Base-by-base conservation (phyloP, 805 yeast species). In the Kodamaea kakaduensis region DNA sequence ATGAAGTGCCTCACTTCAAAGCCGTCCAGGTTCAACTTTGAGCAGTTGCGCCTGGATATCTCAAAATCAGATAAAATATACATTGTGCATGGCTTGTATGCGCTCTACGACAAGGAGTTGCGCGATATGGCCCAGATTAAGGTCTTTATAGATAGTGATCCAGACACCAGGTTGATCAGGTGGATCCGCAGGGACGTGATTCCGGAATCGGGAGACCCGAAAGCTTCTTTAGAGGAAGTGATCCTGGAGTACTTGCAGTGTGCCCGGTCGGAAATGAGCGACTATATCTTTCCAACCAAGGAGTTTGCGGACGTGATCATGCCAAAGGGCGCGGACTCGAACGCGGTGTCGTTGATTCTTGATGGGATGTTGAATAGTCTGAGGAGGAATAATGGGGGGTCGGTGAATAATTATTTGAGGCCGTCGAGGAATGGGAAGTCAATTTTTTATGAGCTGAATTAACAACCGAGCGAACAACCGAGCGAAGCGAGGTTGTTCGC, bases 101-200 rank as follows among this genome's bases (percentile, higher is more conserved):
- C 95, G 0, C 64, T 89, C 16, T 83, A 77, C 50, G 81, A 85
- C 52, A 59, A 62, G 29, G 64, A 63, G 13, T 56, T 89, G 8
- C 59, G 84, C 22, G 62, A 63, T 8, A 42, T 71, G 50, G 79
- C 89, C 0, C 67, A 76, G 1, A 64, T 88, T 44, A 81, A 77
- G 50, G 76, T 89, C 2, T 89, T 81, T 47, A 69, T 89, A 10
- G 93, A 85, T 45, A 74, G 87, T 42, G 97, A 89, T 57, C 78
- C 90, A 1, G 97, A 89, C 56, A 77, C 83, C 4, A 62, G 96
- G 36, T 62, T 89, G 25, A 79, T 86, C n/a, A 73, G 95, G 44
- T 77, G 93, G 83, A 81, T 85, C 31, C 62, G 67, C 36, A 49
- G 71, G 29, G 72, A 67, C 39, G 69, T 65, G 4, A 34, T 57